phyloP scores from a whole-genome alignment of 1,139 yeast species.

The Saccharomyces hybrid region DNA sequence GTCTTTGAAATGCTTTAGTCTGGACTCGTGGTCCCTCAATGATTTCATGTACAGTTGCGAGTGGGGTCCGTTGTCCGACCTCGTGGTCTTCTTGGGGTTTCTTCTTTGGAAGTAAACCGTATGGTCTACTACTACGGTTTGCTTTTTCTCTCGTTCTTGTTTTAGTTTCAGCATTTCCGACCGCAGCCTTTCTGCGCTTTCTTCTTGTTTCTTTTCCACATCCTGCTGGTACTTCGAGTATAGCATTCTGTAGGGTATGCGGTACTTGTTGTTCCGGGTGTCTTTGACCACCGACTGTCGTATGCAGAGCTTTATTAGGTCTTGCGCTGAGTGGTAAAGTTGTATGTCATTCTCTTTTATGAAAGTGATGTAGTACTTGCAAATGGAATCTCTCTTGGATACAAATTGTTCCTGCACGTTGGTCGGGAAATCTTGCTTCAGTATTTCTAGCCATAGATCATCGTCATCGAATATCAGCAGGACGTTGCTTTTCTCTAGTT shows the following conservation, averaged over 20 bases:
- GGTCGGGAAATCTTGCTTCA: constrained; percentile 45
- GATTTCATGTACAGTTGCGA: constrained; percentile 19
- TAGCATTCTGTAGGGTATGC: constrained; percentile 34
- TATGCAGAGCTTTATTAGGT: constrained; percentile 10
- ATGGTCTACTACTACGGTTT: constrained; percentile 34
- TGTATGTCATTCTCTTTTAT: constrained; percentile 11
- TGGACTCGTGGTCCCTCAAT: constrained; percentile 16
- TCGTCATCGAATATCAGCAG: constrained; percentile 43
- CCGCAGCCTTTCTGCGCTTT: constrained; percentile 44
- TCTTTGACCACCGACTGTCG: constrained; percentile 15
- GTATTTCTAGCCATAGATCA: constrained; percentile 41
- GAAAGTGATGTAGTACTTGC: constrained; percentile 14
- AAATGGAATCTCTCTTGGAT: constrained; percentile 17
- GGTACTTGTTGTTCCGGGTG: constrained; percentile 20
- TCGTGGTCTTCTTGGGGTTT: constrained; percentile 2
- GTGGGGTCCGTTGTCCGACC: constrained; percentile 4
- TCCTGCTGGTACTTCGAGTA: constrained; percentile 41
- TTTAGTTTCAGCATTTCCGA: constrained; percentile 38
- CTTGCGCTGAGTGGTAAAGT: constrained; percentile 7
- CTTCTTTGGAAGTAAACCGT: constrained; percentile 7
- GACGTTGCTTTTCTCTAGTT: constrained; percentile 40
- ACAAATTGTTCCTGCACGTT: constrained; percentile 21
- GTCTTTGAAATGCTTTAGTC: constrained; percentile 20
- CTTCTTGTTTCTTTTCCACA: constrained; percentile 40
- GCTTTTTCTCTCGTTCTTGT: constrained; percentile 40